A percentile compares a stretch with the other conserved stretches of the same genome.
These are phyloP conservation scores for Auriscalpium orientale DNA, from an alignment of 768 basidiomycete genomes.

Conservation along the genomic window DNA sequence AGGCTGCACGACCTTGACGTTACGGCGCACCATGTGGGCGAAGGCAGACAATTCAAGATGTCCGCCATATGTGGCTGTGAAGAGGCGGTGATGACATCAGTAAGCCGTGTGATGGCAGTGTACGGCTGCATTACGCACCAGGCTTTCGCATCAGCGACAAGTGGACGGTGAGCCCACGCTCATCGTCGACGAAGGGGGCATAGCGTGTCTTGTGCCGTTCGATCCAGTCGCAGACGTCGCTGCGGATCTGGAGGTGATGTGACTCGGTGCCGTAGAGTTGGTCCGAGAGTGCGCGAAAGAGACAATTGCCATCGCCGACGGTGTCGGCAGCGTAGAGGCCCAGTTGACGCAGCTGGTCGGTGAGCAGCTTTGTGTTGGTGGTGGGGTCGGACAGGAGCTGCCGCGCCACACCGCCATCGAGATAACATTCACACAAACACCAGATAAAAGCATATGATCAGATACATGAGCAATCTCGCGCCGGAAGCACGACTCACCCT, in stretches of 20 bases:
- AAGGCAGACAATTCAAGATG: conserved; percentile 93
- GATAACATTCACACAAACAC: not conserved
- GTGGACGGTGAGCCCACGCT: conserved; percentile 68
- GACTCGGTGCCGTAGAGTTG: conserved; percentile 75
- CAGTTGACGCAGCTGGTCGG: conserved; percentile 63
- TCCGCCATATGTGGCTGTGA: conserved; percentile 78
- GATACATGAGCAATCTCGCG: not conserved
- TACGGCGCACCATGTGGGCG: conserved; percentile 65
- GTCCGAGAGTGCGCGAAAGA: conserved; percentile 86
- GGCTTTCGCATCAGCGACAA: conserved; percentile 72
- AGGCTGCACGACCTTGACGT: conserved; percentile 91
- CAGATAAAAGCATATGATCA: not conserved
- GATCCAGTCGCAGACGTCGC: conserved; percentile 81
- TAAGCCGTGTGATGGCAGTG: conserved; percentile 1
- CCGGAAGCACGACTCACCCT: conserved; percentile 33
- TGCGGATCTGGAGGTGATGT: conserved; percentile 58
- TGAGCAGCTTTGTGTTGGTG: conserved; percentile 59
- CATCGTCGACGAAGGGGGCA: conserved; percentile 82
- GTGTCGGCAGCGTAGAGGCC: conserved; percentile 86
- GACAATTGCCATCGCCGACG: conserved; percentile 87
- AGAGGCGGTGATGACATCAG: conserved; percentile 1
- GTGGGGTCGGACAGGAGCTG: conserved; percentile 49
- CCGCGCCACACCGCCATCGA: conserved; percentile 2
- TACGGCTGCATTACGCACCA: conserved; percentile 35
- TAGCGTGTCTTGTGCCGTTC: conserved; percentile 61